Conservation (phyloP, 2,329 filamentous ascomycete species). For the Myriosclerotinia duriaeana region DNA sequence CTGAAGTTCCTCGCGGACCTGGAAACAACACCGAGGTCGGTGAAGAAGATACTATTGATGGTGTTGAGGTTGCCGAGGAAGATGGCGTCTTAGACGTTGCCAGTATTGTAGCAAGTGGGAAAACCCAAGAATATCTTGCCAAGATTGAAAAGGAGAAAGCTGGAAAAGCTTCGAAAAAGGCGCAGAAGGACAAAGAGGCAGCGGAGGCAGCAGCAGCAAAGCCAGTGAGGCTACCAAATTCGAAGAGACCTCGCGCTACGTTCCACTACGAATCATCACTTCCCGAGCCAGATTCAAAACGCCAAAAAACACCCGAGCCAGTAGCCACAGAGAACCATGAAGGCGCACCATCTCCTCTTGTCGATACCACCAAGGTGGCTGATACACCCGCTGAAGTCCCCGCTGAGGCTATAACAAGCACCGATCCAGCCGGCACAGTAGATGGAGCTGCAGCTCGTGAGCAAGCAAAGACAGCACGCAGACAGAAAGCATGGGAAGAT, state of each 20-base stretch:
- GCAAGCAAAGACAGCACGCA: slow-evolving; percentile 36
- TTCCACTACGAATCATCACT: slow-evolving; percentile 73
- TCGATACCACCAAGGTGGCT: slow-evolving; percentile 22
- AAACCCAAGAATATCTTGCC: slow-evolving; percentile 78
- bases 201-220: slow-evolving; percentile 53
- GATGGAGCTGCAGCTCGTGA: slow-evolving; percentile 34
- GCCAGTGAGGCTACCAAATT: slow-evolving; percentile 65
- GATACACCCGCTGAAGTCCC: slow-evolving; percentile 23
- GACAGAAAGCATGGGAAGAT: slow-evolving; percentile 39
- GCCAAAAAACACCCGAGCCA: slow-evolving; percentile 42
- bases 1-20: slow-evolving; percentile 35
- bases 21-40: slow-evolving; percentile 33
- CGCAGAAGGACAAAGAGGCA: slow-evolving; percentile 53
- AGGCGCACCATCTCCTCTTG: slow-evolving; percentile 24
- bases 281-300: slow-evolving; percentile 45
- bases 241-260: slow-evolving; percentile 65
- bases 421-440: slow-evolving; percentile 27
- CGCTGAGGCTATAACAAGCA: slow-evolving; percentile 24
- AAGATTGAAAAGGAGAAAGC: slow-evolving; percentile 78
- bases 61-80: slow-evolving; percentile 50
- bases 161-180: slow-evolving; percentile 46
- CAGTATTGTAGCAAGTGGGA: slow-evolving; percentile 78
- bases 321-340: slow-evolving; percentile 27
- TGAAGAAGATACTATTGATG: slow-evolving; percentile 43
- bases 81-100: slow-evolving; percentile 82